Base-by-base conservation (phyloP, 2,329 filamentous ascomycete species). In the Curvularia sp. region DNA sequence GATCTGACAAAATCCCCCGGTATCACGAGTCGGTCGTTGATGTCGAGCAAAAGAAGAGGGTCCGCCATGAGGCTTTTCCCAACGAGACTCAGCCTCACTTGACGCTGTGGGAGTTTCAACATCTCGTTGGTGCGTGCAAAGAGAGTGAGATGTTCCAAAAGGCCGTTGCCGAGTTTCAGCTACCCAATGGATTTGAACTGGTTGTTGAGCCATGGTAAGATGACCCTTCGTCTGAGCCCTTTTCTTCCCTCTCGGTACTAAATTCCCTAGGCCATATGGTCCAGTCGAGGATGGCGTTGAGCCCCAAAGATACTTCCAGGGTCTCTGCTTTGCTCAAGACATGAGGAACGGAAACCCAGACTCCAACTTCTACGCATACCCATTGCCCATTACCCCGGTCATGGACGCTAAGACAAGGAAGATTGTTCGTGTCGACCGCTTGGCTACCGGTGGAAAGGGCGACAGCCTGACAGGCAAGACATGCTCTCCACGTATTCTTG, bases 11-110 rank as follows among this genome's bases (percentile, higher is more conserved):
- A 41, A 74, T 82, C 6, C 82, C 82, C 5, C 80, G 82, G 51
- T 87, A 85, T 62, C 79, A 83, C 42, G 85, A 87, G 64, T 81
- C 83, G 0, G 70, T 84, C 28, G 76, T 85, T 8, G 82, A 85
- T 65, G 64, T 86, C 13, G 77, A 76, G 10, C 64, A 72, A 7
- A 77, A 72, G 28, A 76, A 76, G 57, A 72, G 78, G 4, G 72
- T 83, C 1, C 74, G 74, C 6, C 79, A 83, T 54, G 76, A 78
- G n/a, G 64, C 23, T 81, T 3, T 77, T 84, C 19, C 81, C 79
- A 12, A 81, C 80, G 56, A 75, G 82, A 32, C 74, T 77, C 82
- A 84, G 60, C 80, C 83, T 34, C 74, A 77, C 19, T 69, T 86
- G 59, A 81, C 80, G 0, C 32, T 83, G 74, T 84, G 74, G 69